Percentiles rank a stretch among this genome's conserved stretches.
These are phyloP conservation scores for Tulasnella sp. DNA, from an alignment of 768 basidiomycete species.

Conservation along the genomic window DNA sequence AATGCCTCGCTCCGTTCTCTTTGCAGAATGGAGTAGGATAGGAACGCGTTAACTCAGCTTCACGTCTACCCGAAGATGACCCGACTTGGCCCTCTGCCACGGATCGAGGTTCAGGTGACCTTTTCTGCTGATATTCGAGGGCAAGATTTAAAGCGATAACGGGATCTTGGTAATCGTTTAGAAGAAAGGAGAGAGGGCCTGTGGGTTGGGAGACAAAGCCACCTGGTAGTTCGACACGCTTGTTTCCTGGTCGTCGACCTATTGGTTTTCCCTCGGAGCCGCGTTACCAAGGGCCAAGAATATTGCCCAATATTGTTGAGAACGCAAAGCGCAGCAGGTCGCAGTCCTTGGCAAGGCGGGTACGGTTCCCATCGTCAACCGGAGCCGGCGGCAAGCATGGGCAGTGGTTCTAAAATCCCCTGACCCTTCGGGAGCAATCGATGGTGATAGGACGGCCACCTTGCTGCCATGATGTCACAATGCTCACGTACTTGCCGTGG, in stretches of 20 bases:
- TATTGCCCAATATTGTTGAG: neutral
- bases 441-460: neutral
- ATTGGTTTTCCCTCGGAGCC: neutral
- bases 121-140: neutral
- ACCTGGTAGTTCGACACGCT: neutral
- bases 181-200: neutral
- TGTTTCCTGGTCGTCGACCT: neutral
- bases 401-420: neutral
- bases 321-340: neutral
- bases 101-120: constrained; percentile 6
- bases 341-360: neutral
- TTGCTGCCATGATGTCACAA: neutral
- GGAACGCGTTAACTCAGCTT: neutral
- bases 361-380: neutral
- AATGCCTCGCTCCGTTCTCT: neutral
- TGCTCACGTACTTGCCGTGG: neutral
- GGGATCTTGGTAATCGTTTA: neutral
- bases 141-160: neutral
- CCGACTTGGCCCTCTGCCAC: neutral
- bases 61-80: neutral
- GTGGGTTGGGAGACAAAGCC: neutral
- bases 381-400: constrained; percentile 4
- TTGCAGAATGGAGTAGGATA: neutral
- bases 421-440: neutral
- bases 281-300: constrained; percentile 7